A percentile compares a stretch with the other conserved stretches of the same genome.
phyloP scores from a whole-genome alignment of 2,329 filamentous ascomycete genomes.

The Phaeophleospora eucalypticola region DNA sequence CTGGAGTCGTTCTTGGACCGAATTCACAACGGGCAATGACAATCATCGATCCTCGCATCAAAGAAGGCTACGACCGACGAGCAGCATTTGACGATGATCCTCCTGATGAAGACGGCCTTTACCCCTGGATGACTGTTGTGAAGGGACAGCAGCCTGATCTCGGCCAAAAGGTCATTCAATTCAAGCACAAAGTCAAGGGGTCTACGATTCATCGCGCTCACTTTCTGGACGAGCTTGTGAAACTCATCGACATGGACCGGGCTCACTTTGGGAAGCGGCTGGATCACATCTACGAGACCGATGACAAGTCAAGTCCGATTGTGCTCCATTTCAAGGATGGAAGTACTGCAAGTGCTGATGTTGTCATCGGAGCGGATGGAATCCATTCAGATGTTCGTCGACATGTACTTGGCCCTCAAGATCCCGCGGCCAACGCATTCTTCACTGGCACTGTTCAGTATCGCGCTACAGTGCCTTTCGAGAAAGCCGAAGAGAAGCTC shows the following conservation, averaged over 20 bases:
- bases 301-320: constrained; percentile 24
- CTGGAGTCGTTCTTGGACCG: constrained; percentile 42
- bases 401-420: constrained; percentile 31
- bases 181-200: constrained; percentile 2
- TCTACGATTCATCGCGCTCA: constrained; percentile 34
- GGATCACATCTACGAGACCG: constrained; percentile 23
- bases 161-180: not conserved
- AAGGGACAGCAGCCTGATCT: constrained; percentile 7
- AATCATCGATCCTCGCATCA: constrained; percentile 46
- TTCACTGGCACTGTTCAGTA: constrained; percentile 59
- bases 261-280: constrained; percentile 28
- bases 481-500: constrained; percentile 15
- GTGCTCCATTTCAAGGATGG: constrained; percentile 34
- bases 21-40: constrained; percentile 52
- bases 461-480: constrained; percentile 57
- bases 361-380: constrained; percentile 18
- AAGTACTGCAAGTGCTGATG: constrained; percentile 42
- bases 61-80: constrained; percentile 10
- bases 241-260: constrained; percentile 37
- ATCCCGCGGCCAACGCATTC: constrained; percentile 42
- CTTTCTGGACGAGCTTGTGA: constrained; percentile 39
- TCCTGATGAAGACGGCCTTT: constrained; percentile 4
- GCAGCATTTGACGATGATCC: not conserved
- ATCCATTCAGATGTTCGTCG: constrained; percentile 47
- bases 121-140: not conserved